Percentiles rank a stretch among this genome's conserved stretches.
Evolutionary conservation across 805 yeast genomes (phyloP).

Genomic region (Saccharomycopsis oosterbeekiorum): DNA sequence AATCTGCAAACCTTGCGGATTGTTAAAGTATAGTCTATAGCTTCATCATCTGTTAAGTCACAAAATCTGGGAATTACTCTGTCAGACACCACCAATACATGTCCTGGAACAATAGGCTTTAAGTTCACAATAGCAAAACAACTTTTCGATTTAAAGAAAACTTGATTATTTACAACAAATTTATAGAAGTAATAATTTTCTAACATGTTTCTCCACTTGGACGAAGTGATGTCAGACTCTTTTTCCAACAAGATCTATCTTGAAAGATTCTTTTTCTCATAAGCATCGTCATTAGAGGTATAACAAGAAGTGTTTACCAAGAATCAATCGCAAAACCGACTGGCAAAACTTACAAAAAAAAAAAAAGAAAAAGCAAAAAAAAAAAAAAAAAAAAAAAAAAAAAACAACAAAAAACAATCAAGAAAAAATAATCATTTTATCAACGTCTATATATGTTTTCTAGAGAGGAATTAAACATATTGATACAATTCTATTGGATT

Average conservation of each 20-base stretch:
- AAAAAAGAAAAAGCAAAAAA: background rate
- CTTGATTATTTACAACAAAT: conserved; percentile 48
- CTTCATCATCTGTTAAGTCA: conserved; percentile 64
- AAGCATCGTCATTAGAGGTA: too few species aligned
- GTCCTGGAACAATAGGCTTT: conserved; percentile 91
- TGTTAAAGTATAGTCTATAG: conserved; percentile 66
- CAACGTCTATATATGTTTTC: too few species aligned
- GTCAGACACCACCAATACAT: conserved; percentile 75
- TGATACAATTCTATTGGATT: too few species aligned
- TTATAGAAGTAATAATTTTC: conserved; percentile 33
- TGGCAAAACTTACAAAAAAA: background rate
- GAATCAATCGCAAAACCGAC: background rate
- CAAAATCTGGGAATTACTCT: conserved; percentile 56
- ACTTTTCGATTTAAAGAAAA: conserved; percentile 45
- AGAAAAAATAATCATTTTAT: background rate
- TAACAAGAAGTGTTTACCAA: background rate
- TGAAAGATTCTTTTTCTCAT: too few species aligned
- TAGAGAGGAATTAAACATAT: too few species aligned
- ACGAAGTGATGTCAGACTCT: too few species aligned
- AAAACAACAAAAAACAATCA: background rate
- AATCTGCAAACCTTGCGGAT: conserved; percentile 63
- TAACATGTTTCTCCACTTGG: background rate
- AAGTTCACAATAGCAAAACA: conserved; percentile 84
- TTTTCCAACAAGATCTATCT: too few species aligned
- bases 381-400: background rate